Base-by-base conservation (phyloP, 2,329 filamentous ascomycete species). In the Botrytis sinoallii region DNA sequence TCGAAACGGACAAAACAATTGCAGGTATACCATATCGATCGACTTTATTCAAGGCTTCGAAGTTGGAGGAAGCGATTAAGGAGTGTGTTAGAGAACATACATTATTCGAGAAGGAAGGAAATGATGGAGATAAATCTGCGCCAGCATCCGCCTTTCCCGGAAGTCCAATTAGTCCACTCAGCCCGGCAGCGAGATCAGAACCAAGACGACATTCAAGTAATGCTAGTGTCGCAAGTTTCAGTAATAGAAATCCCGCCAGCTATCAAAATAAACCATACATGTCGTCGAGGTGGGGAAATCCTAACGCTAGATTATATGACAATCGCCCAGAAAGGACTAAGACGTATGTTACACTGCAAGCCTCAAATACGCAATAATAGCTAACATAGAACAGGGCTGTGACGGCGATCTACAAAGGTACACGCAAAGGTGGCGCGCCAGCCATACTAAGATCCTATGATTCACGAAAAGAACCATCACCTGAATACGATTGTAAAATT, bases 1-100 rank as follows among this genome's bases (percentile, higher is more conserved):
- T 99, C 79, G 93, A 98, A 84, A 98, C 96, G 8, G 96, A 99
- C 85, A 99, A 99, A 86, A 98, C 95, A 7, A 93, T 99, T 78
- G 94, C 93, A 48, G 96, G 96, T 18, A 97, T 99, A 74, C 96
- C 96, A 0, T 98, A 97, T 81, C 91, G 94, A 52, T 94, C 93
- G 8, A 99, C 96, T 0, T 84, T 99, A 42, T 99, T 98, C 88
- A 99, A 99, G 84, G 96, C 96, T 18, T 97, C 94, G 59, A 95
- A 94, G 82, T 86, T 99, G 65, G 95, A 99, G 82, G 94, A 98
- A 78, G 95, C 95, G 3, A 98, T 98, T 79, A 90, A 90, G 81
- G 92, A 97, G 78, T 94, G 93, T 77, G 95, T 98, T 10, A 86
- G 92, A 74, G 93, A 97, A 80, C 91, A 95, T 81, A 98, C 95